Conservation (phyloP, 345 rosid genomes). For the Salix dunnii region DNA sequence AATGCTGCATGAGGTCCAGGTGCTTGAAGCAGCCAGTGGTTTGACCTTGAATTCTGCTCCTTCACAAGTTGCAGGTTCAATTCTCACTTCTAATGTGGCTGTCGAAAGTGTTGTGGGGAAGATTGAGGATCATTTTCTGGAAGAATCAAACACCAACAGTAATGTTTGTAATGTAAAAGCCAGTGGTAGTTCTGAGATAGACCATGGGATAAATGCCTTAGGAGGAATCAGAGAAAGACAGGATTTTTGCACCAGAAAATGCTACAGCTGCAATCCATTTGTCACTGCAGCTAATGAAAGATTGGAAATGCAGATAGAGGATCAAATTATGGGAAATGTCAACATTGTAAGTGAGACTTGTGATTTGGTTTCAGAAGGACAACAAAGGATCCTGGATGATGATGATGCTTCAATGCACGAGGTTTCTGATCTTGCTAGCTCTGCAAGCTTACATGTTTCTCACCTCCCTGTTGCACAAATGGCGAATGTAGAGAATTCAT, state of each 20-base stretch:
- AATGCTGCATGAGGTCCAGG: constrained; percentile 31
- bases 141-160: constrained; percentile 6
- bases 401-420: constrained; percentile 9
- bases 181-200: constrained; percentile 19
- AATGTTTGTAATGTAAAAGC: not conserved
- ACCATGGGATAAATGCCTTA: constrained; percentile 17
- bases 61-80: constrained; percentile 24
- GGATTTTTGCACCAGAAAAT: constrained; percentile 7
- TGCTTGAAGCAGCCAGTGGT: constrained; percentile 30
- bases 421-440: constrained; percentile 8
- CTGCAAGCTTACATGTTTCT: constrained; percentile 11
- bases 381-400: not conserved
- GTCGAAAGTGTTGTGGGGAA: constrained; percentile 21
- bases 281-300: constrained; percentile 6
- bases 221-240: constrained; percentile 22
- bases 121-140: constrained; percentile 20
- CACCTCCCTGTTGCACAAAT: constrained; percentile 6
- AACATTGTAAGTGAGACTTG: not conserved
- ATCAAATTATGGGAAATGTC: constrained; percentile 6
- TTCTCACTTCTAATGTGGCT: constrained; percentile 19
- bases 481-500: constrained; percentile 19
- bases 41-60: constrained; percentile 26
- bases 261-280: constrained; percentile 4
- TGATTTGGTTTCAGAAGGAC: constrained; percentile 23
- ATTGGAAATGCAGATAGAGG: constrained; percentile 6